Base-by-base conservation (phyloP, 2,329 filamentous ascomycete genomes). In the Penicillium paneum region DNA sequence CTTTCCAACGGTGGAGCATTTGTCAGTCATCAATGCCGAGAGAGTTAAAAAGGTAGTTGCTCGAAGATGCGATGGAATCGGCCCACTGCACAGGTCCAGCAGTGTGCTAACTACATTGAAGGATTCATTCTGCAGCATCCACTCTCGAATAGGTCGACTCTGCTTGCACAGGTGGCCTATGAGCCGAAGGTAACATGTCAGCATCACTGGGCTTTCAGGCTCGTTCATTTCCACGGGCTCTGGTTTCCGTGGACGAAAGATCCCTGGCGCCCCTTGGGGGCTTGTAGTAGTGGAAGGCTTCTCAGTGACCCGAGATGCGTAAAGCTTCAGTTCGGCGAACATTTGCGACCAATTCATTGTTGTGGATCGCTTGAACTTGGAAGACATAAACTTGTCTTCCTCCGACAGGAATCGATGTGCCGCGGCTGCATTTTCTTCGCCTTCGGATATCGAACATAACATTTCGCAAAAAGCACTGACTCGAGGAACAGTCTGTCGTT, bases 401-500 rank as follows among this genome's bases (percentile, higher is more conserved):
- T 97, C 93, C 2, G 94, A 81, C 43, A 99, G 78, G 67, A 99
- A 99, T 46, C 86, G 85, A 70, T 99, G 93, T 0, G 93, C 91
- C 15, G 89, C 83, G 50, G 88, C 87, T 28, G 94, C 93, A 64
- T 90, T 94, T 49, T 89, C 84, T 50, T 90, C 84, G 49, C 91
- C 91, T 48, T 87, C 86, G 0, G 94, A 90, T 44, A 99, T 87
- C 1, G 92, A 88, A 67, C 91, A 89, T 15, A 99, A 79, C 86
- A 99, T 93, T 69, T 97, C 93, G 72, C 94, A 99, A 65, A 97
- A 99, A 12, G 93, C 92, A 57, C 91, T 94, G 55, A 96, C 92
- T 24, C 96, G 82, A n/a, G 94, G 94, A 0, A 95, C 97, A 0
- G 95, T 96, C 57, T 96, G 91, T 64, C 94, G 83, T 63, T 91